These are phyloP conservation scores for Apiotrichum gracile DNA, from an alignment of 1,284 basidiomycete genomes.

Conservation along the genomic window DNA sequence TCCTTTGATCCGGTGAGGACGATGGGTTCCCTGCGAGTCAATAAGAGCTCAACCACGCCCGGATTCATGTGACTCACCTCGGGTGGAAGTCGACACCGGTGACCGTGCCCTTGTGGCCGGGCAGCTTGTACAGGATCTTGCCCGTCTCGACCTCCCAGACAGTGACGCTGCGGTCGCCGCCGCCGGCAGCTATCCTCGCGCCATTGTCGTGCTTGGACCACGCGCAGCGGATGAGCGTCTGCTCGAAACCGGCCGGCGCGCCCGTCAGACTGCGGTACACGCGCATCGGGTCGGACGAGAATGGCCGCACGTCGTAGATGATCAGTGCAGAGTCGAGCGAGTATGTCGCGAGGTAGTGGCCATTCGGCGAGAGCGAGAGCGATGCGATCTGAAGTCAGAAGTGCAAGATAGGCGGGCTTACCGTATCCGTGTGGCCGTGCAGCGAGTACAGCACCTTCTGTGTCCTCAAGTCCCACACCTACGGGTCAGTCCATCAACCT, in stretches of 20 bases:
- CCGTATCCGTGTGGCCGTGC: conserved; percentile 77
- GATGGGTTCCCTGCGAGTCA: conserved; percentile 67
- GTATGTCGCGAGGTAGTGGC: conserved; percentile 76
- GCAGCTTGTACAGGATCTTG: conserved; percentile 80
- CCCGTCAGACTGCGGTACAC: conserved; percentile 73
- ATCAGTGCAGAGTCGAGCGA: conserved; percentile 79
- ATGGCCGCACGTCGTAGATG: conserved; percentile 84
- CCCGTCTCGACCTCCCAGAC: conserved; percentile 89
- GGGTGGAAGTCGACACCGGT: conserved; percentile 79
- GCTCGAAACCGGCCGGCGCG: conserved; percentile 85
- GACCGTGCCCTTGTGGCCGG: conserved; percentile 89
- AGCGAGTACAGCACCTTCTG: conserved; percentile 68
- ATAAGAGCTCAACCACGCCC: neutral
- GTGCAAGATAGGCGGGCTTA: conserved; percentile 31
- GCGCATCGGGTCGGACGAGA: conserved; percentile 72
- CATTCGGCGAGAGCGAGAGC: conserved; percentile 78
- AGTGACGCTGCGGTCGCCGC: conserved; percentile 59
- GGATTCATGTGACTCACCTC: conserved; percentile 25
- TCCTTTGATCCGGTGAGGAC: conserved; percentile 84
- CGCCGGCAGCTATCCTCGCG: conserved; percentile 48
- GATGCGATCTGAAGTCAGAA: conserved; percentile 54
- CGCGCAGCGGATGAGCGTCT: conserved; percentile 66
- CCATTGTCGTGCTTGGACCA: conserved; percentile 54
- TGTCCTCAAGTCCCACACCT: conserved; percentile 84
- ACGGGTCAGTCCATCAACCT: neutral